Evolutionary conservation across 345 rosid genomes (phyloP), one percentile per base, ranked within the genome.

Genomic region (Isatis tinctoria): DNA sequence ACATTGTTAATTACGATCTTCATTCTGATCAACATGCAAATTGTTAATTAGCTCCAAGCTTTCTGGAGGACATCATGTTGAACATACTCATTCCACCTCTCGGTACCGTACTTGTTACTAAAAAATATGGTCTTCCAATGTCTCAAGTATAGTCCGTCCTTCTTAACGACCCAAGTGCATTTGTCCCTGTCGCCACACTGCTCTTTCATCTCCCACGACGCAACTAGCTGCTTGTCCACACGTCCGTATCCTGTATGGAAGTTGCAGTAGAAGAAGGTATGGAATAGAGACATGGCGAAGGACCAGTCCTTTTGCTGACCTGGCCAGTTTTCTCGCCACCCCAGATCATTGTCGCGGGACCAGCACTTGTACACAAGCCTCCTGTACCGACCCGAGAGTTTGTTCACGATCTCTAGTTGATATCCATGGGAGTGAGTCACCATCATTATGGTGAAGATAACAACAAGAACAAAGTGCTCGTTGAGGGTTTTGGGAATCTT

Each of bases 391-490:
- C 80, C 80, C 0, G 68, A 18, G 45, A 77, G 67, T 36, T 77
- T 76, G 76, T 77, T 71, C 14, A 4, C 57, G 14, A 77, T 70
- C 72, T 70, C 68, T 1, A 77, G 80, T 32, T 65, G 28, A 71
- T 58, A 77, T 65, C 80, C 76, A 70, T 77, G 76, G 80, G 72
- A 57, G 72, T 77, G 76, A 70, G 72, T 65, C 80, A 77, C 73
- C 68, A 22, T 53, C 22, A 77, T 28, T 57, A 70, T 28, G 47
- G 60, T 65, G 53, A 76, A 70, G 47, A 77, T 57, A 58, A 70
- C 53, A 11, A 65, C 41, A 65, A 70, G 67, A 65, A 59, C 66
- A 57, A 77, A 47, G 24, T 70, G 2, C 30, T 27, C 62, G 0
- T 71, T 40, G 2, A 65, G 67, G 72, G 67, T 64, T 70, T 65